phyloP scores from a whole-genome alignment of 2,329 filamentous ascomycete genomes.

The Daldinia sp. region DNA sequence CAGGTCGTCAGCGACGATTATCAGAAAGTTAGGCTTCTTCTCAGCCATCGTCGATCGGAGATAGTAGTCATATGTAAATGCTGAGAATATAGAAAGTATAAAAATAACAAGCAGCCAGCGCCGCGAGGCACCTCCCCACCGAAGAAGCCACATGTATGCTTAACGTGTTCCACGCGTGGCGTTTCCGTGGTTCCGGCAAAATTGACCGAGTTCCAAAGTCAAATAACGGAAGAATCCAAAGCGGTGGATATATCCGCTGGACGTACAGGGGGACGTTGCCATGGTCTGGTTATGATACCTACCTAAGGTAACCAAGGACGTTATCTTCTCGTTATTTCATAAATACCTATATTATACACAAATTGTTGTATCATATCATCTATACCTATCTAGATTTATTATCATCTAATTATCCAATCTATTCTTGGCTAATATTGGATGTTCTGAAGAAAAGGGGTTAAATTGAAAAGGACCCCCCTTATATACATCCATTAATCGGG shows the following conservation, averaged over 20 bases:
- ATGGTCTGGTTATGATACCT: neutral
- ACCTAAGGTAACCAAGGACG: too few relatives aligned
- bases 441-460: neutral
- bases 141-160: slow-evolving; percentile 28
- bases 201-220: slow-evolving; percentile 12
- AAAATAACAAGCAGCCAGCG: slow-evolving; percentile 13
- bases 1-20: slow-evolving; percentile 56
- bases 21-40: slow-evolving; percentile 54
- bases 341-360: neutral
- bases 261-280: slow-evolving; percentile 3
- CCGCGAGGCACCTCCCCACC: slow-evolving; percentile 2
- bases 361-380: neutral
- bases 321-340: neutral
- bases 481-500: too few relatives aligned
- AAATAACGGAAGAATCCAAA: slow-evolving; percentile 29
- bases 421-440: neutral
- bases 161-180: neutral
- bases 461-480: too few relatives aligned
- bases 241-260: slow-evolving; percentile 20
- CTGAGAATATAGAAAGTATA: slow-evolving; percentile 21
- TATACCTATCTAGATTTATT: too few relatives aligned
- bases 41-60: slow-evolving; percentile 24
- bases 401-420: too few relatives aligned
- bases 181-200: slow-evolving; percentile 28
- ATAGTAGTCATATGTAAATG: slow-evolving; percentile 16